Conservation (phyloP, 2,329 filamentous ascomycete genomes). For the Claviceps purpurea region DNA sequence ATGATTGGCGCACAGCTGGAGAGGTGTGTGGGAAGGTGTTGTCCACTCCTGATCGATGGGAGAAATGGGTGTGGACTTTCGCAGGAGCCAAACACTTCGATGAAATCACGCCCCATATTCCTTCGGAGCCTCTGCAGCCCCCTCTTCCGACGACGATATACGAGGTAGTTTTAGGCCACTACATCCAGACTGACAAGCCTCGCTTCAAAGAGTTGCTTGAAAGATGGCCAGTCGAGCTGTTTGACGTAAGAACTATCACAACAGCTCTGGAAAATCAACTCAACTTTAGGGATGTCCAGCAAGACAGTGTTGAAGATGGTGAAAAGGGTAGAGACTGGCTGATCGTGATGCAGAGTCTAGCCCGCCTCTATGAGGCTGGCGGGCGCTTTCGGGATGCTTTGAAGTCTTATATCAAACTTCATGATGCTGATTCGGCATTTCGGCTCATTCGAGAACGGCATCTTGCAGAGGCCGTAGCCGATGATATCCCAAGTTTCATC, state of each 20-base stretch:
- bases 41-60: slow-evolving; percentile 69
- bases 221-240: slow-evolving; percentile 72
- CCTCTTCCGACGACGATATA: slow-evolving; percentile 73
- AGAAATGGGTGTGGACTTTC: slow-evolving; percentile 92
- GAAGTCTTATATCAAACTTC: slow-evolving; percentile 75
- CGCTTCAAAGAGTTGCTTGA: slow-evolving; percentile 70
- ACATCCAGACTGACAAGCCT: slow-evolving; percentile 63
- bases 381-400: slow-evolving; percentile 75
- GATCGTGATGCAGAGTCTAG: slow-evolving; percentile 75
- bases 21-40: slow-evolving; percentile 73
- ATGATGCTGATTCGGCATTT: slow-evolving; percentile 86
- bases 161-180: slow-evolving; percentile 79
- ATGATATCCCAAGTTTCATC: slow-evolving; percentile 84
- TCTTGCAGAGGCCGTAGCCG: slow-evolving; percentile 74
- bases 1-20: slow-evolving; percentile 67
- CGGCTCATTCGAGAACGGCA: slow-evolving; percentile 74
- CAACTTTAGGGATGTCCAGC: slow-evolving; percentile 57
- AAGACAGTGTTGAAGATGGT: slow-evolving; percentile 64
- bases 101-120: slow-evolving; percentile 77
- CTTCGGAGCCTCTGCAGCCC: slow-evolving; percentile 61
- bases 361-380: slow-evolving; percentile 69
- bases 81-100: slow-evolving; percentile 76
- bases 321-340: slow-evolving; percentile 70
- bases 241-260: slow-evolving; percentile 64
- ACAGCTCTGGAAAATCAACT: slow-evolving; percentile 73